Percentiles rank a stretch among this genome's conserved stretches.
These are phyloP conservation scores for Extremus antarcticus DNA, from an alignment of 495 filamentous ascomycete genomes.

Conservation along the genomic window DNA sequence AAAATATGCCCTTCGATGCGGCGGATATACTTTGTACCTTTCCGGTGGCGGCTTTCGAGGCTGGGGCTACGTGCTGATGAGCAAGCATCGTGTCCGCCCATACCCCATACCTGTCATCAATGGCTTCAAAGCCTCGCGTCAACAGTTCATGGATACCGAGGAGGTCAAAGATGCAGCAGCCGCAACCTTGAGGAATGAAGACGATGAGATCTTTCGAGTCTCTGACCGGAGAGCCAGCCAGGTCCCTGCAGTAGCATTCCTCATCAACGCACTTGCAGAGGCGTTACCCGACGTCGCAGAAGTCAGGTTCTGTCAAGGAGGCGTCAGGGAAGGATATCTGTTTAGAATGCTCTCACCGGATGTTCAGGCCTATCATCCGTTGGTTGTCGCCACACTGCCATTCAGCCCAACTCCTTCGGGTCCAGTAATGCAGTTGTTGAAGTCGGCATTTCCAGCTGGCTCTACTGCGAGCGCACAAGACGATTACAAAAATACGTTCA, in stretches of 20 bases:
- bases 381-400: conserved; percentile 47
- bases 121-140: conserved; percentile 54
- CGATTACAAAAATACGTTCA: conserved; percentile 29
- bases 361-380: conserved; percentile 52
- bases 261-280: conserved; percentile 59
- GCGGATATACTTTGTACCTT: conserved; percentile 66
- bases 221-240: conserved; percentile 71
- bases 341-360: conserved; percentile 51
- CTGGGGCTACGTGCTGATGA: conserved; percentile 77
- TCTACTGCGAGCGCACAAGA: conserved; percentile 22
- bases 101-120: conserved; percentile 85
- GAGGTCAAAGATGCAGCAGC: conserved; percentile 44
- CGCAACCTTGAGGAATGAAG: conserved; percentile 28
- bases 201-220: conserved; percentile 58
- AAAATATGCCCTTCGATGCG: conserved; percentile 30
- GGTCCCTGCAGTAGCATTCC: conserved; percentile 70
- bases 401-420: conserved; percentile 31
- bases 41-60: conserved; percentile 87
- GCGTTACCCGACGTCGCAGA: conserved; percentile 60
- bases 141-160: conserved; percentile 51
- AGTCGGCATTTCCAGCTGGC: conserved; percentile 31
- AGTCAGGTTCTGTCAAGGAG: conserved; percentile 74
- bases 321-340: conserved; percentile 73
- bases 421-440: conserved; percentile 27
- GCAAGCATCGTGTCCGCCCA: conserved; percentile 49